phyloP scores from a whole-genome alignment of 2,329 filamentous ascomycete genomes.

The Camillea tinctor region DNA sequence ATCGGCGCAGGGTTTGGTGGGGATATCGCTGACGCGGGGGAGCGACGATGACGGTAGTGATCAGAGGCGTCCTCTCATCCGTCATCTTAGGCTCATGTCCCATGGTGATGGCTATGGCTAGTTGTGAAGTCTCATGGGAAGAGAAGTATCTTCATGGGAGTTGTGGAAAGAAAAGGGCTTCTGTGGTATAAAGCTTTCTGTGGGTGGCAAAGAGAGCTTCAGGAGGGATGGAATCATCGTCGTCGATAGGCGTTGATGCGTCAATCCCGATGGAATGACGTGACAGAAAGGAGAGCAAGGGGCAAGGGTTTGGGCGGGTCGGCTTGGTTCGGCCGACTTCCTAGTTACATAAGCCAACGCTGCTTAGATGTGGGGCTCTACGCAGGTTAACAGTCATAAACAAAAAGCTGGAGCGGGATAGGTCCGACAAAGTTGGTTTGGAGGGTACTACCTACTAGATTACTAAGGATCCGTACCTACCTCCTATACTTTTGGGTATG shows the following conservation, averaged over 20 bases:
- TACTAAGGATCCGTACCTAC: too few relatives aligned
- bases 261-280: constrained; percentile 4
- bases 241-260: constrained; percentile 2
- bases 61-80: constrained; percentile 64
- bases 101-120: constrained; percentile 1
- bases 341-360: too few relatives aligned
- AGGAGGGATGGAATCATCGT: neutral
- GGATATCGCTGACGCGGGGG: constrained; percentile 54
- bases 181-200: too few relatives aligned
- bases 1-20: constrained; percentile 61
- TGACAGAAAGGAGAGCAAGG: neutral
- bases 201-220: neutral
- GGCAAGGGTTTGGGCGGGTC: neutral
- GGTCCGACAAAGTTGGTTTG: too few relatives aligned
- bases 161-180: too few relatives aligned
- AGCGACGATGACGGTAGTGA: constrained; percentile 60
- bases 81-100: constrained; percentile 35
- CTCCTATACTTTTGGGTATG: too few relatives aligned
- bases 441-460: too few relatives aligned
- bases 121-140: constrained; percentile 1
- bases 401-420: too few relatives aligned
- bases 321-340: neutral
- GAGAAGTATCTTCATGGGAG: neutral
- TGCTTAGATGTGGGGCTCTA: too few relatives aligned
- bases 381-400: too few relatives aligned